phyloP scores from a whole-genome alignment of 176 grass and related monocot genomes.

The Metroxylon sagu region DNA sequence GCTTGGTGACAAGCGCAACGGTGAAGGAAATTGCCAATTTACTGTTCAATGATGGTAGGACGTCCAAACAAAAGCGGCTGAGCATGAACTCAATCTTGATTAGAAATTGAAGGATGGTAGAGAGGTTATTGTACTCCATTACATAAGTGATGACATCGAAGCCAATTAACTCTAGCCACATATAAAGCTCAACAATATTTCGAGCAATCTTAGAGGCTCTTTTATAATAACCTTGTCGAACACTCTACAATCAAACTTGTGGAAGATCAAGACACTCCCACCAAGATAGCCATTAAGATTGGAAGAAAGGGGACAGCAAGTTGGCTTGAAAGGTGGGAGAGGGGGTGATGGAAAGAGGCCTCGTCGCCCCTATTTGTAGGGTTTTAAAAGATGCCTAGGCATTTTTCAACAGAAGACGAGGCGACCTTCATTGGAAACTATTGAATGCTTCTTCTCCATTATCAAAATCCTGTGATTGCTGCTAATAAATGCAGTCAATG shows the following conservation, averaged over 20 bases:
- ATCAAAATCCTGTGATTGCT: too few relatives aligned
- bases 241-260: slow-evolving; percentile 18
- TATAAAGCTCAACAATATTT: slow-evolving; percentile 38
- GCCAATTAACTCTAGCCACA: slow-evolving; percentile 38
- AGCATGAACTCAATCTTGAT: slow-evolving; percentile 34
- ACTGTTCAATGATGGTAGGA: neutral
- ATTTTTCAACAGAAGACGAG: too few relatives aligned
- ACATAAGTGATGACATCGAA: slow-evolving; percentile 14
- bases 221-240: slow-evolving; percentile 28
- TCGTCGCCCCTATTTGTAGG: too few relatives aligned
- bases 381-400: too few relatives aligned
- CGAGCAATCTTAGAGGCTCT: slow-evolving; percentile 14
- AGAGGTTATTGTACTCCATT: neutral
- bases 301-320: neutral
- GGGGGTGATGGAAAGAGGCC: too few relatives aligned
- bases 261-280: slow-evolving; percentile 32
- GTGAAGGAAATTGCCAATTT: slow-evolving; percentile 20
- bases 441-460: too few relatives aligned
- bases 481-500: too few relatives aligned
- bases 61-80: slow-evolving; percentile 18
- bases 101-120: neutral
- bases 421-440: too few relatives aligned
- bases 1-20: slow-evolving; percentile 1
- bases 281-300: slow-evolving; percentile 13
- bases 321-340: too few relatives aligned